A percentile compares a stretch with the other conserved stretches of the same genome.
phyloP scores from a whole-genome alignment of 2,329 filamentous ascomycete genomes.

The Penicillium sp. region DNA sequence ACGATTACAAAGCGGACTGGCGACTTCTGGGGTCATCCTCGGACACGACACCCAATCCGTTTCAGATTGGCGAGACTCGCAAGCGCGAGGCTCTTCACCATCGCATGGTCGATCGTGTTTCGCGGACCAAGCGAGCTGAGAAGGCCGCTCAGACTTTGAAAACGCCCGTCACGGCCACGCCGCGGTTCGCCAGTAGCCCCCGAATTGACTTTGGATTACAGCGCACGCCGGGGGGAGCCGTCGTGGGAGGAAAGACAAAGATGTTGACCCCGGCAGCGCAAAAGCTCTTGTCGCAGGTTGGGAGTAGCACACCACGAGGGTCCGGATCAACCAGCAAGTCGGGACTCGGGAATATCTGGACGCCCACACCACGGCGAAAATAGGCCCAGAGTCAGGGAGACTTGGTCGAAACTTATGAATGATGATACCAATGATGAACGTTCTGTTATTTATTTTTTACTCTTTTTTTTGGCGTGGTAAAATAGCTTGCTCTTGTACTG shows the following conservation, averaged over 20 bases:
- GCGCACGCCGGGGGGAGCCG: slow-evolving; percentile 16
- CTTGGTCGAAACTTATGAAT: slow-evolving; percentile 5
- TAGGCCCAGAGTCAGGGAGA: slow-evolving; percentile 1
- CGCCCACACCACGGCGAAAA: slow-evolving; percentile 17
- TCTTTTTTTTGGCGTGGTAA: too few relatives aligned
- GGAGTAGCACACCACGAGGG: slow-evolving; percentile 24
- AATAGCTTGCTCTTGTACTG: too few relatives aligned
- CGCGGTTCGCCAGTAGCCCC: slow-evolving; percentile 38
- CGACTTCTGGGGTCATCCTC: slow-evolving; percentile 34
- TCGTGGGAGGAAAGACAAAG: slow-evolving; percentile 20
- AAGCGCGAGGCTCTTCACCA: slow-evolving; percentile 76
- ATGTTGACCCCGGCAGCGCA: slow-evolving; percentile 42
- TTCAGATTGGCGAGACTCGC: slow-evolving; percentile 68
- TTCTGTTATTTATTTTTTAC: too few relatives aligned
- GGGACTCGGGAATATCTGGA: slow-evolving; percentile 16
- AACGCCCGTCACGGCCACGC: slow-evolving; percentile 29
- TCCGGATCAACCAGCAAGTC: slow-evolving; percentile 9
- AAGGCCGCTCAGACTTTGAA: slow-evolving; percentile 57
- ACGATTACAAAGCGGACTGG: slow-evolving; percentile 22
- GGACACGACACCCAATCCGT: slow-evolving; percentile 62
- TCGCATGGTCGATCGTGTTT: slow-evolving; percentile 76
- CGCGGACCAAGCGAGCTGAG: slow-evolving; percentile 62
- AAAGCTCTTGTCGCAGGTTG: slow-evolving; percentile 35
- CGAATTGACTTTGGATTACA: slow-evolving; percentile 30
- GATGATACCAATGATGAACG: slow-evolving; percentile 11